A percentile compares a stretch with the other conserved stretches of the same genome.
Evolutionary conservation across 352 stramenopile species (phyloP).

Genomic region (Phytophthora cryptogea): DNA sequence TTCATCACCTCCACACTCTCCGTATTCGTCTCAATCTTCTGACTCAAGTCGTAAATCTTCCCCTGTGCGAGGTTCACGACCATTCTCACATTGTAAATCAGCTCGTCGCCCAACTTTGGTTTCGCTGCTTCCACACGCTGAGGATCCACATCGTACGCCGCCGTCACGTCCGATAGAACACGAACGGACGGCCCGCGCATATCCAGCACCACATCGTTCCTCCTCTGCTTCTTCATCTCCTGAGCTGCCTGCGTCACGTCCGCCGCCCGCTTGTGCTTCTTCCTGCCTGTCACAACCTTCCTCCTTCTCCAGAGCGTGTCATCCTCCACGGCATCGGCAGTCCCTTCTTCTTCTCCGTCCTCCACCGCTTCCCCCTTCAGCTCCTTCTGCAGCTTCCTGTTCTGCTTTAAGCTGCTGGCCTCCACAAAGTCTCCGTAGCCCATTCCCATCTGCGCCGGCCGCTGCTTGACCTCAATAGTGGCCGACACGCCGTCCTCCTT

Average conservation of each 20-base stretch:
- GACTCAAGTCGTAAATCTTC: slow-evolving; percentile 74
- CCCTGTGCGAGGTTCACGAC: slow-evolving; percentile 86
- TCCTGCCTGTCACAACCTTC: slow-evolving; percentile 42
- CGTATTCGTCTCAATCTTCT: slow-evolving; percentile 64
- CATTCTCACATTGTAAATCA: slow-evolving; percentile 92
- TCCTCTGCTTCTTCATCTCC: slow-evolving; percentile 43
- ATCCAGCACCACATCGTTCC: slow-evolving; percentile 81
- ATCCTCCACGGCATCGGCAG: slow-evolving; percentile 52
- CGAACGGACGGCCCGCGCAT: slow-evolving; percentile 88
- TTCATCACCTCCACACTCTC: slow-evolving; percentile 57
- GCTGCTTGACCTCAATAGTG: slow-evolving; percentile 94
- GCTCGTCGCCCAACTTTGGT: slow-evolving; percentile 88
- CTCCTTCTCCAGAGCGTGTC: slow-evolving; percentile 85
- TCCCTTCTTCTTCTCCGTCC: slow-evolving; percentile 31
- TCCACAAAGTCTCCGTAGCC: slow-evolving; percentile 95
- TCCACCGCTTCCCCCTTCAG: slow-evolving; percentile 78
- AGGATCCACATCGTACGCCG: slow-evolving; percentile 60
- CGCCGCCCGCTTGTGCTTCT: slow-evolving; percentile 62
- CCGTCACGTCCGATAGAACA: slow-evolving; percentile 68
- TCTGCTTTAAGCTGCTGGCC: slow-evolving; percentile 90
- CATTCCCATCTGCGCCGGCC: slow-evolving; percentile 92
- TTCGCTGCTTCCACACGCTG: slow-evolving; percentile 46
- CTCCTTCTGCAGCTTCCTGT: slow-evolving; percentile 92
- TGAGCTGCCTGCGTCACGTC: slow-evolving; percentile 67
- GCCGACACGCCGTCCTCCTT: slow-evolving; percentile 92